Conservation (phyloP, 2,329 filamentous ascomycete genomes). For the Microsporum ferrugineum region DNA sequence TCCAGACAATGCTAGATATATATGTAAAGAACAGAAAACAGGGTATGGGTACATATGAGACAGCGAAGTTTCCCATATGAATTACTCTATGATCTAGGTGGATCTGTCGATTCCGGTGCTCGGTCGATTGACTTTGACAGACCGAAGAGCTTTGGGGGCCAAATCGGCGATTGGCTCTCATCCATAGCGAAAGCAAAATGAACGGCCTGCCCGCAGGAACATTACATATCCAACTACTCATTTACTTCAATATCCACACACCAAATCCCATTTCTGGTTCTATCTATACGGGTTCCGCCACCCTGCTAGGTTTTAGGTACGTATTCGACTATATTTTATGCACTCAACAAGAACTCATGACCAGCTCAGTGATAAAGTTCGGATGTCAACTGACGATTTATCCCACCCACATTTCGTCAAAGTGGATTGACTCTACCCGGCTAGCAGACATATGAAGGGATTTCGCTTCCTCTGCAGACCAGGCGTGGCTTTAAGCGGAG, state of each 20-base stretch:
- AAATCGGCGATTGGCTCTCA: not conserved
- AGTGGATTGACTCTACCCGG: not conserved
- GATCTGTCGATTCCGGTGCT: not conserved
- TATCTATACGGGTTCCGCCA: not conserved
- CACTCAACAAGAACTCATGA: not conserved
- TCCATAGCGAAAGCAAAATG: slow-evolving; percentile 1
- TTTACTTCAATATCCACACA: not conserved
- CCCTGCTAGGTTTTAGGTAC: not conserved
- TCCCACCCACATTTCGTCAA: not conserved
- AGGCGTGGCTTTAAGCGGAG: not conserved
- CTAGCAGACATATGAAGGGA: not conserved
- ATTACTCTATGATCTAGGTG: not conserved
- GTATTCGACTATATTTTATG: not conserved
- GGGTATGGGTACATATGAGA: not conserved
- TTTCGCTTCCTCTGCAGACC: not conserved
- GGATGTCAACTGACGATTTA: not conserved
- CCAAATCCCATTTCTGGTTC: not conserved
- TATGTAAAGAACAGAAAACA: not conserved
- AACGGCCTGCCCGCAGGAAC: not conserved
- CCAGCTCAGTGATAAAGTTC: not conserved
- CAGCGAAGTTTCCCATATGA: not conserved
- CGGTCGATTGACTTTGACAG: not conserved
- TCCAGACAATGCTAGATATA: not conserved
- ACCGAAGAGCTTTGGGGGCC: not conserved
- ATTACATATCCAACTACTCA: not conserved